Evolutionary conservation across 1,284 basidiomycete species (phyloP).

Genomic region (Ustilago curta): DNA sequence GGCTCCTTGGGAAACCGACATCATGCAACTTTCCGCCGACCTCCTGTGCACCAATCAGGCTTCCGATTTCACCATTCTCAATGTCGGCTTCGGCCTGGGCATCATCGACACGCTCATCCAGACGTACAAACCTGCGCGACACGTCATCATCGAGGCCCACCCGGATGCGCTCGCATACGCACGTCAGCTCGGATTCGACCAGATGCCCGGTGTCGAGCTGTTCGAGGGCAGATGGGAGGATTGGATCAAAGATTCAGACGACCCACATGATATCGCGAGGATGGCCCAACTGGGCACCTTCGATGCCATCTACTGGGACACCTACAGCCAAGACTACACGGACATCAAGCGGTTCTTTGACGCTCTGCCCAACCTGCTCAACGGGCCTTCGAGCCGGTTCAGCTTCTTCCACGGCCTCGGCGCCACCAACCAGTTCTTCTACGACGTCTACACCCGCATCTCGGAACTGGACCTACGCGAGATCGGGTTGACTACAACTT

Average conservation of each 20-base stretch:
- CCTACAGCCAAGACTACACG: slow-evolving; percentile 87
- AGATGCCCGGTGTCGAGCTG: slow-evolving; percentile 58
- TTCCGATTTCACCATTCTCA: slow-evolving; percentile 79
- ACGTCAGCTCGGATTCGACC: slow-evolving; percentile 71
- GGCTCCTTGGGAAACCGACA: slow-evolving; percentile 74
- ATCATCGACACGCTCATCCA: slow-evolving; percentile 91
- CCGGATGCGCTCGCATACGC: slow-evolving; percentile 87
- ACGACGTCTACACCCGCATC: slow-evolving; percentile 89
- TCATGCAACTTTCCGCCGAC: slow-evolving; percentile 60
- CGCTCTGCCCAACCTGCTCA: slow-evolving; percentile 82
- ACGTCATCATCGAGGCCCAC: slow-evolving; percentile 96
- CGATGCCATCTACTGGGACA: slow-evolving; percentile 93
- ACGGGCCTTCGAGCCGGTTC: slow-evolving; percentile 77
- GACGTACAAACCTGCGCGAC: slow-evolving; percentile 76
- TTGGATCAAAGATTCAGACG: slow-evolving; percentile 81
- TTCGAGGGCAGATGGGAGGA: slow-evolving; percentile 70
- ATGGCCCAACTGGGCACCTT: slow-evolving; percentile 78
- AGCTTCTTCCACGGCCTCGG: slow-evolving; percentile 98
- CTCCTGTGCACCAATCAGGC: slow-evolving; percentile 59
- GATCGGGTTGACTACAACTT: slow-evolving; percentile 79
- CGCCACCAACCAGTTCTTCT: slow-evolving; percentile 83
- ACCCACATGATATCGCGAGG: slow-evolving; percentile 81
- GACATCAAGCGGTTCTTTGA: slow-evolving; percentile 87
- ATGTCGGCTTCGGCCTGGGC: slow-evolving; percentile 93
- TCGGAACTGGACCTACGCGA: slow-evolving; percentile 87